Evolutionary conservation across 768 basidiomycete genomes (phyloP), one percentile per base, ranked within the genome.

Genomic region (Sutorius australiensis): DNA sequence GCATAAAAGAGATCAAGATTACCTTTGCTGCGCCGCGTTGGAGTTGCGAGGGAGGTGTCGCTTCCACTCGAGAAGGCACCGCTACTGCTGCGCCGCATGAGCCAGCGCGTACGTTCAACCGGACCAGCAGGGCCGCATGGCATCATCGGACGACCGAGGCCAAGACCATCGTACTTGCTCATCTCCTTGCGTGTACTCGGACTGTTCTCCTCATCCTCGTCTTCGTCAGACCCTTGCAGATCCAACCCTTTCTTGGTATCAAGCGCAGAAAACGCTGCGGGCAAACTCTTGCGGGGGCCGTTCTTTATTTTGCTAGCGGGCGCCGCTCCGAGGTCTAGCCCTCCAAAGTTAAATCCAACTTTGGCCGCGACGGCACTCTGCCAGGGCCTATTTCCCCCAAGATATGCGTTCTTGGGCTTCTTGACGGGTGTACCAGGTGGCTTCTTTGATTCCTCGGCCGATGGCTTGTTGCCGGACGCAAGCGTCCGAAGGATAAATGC

Each of bases 341-440:
- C 76, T 31, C 69, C 71, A 63, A 79, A 80, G 33, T 77, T 73
- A 30, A 79, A 76, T 28, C 75, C 73, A 44, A 89, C 81, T 66
- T 86, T 89, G 58, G 77, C 68, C 13, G 88, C 79, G 17, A 90
- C 79, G 4, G 88, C 88, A 62, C 89, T 90, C 67, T 89, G 88
- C 88, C 88, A 91, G 5, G 85, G 87, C 10, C 88, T 75, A 46
- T 81, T 79, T 54, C 75, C 75, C 28, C 75, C 73, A 33, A 85
- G 71, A 62, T 80, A 75, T 37, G 78, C 76, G 19, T 80, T 83
- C 69, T 84, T 84, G 52, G 76, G 67, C 63, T 77, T 83, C 76
- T 92, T 92, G n/a, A 89, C 86, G 1, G 89, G 89, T 13, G 89
- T 92, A 0, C 86, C 88, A 1, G 89, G 89, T 6, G 81, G 80